phyloP scores from a whole-genome alignment of 495 filamentous ascomycete species.

The Daldinia childiae region DNA sequence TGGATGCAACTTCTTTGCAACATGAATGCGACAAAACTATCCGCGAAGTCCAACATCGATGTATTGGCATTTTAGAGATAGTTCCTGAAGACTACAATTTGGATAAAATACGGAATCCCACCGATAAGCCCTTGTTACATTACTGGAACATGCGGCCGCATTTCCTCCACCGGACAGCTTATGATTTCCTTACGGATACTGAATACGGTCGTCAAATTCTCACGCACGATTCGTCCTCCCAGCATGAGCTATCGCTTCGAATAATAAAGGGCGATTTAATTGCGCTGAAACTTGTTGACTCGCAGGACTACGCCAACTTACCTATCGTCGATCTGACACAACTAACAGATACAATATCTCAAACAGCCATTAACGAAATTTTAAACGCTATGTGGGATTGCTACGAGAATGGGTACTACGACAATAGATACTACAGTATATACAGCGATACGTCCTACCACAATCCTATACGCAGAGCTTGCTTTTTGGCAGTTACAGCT shows the following conservation, averaged over 20 bases:
- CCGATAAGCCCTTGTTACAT: background rate
- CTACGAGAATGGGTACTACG: background rate
- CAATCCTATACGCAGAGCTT: too few species aligned
- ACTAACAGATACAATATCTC: background rate
- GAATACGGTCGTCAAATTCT: background rate
- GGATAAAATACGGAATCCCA: too few species aligned
- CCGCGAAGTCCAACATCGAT: background rate
- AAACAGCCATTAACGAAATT: background rate
- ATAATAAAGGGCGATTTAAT: background rate
- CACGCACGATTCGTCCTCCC: background rate
- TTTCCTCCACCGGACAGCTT: background rate
- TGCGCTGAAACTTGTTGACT: too few species aligned
- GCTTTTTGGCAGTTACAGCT: background rate
- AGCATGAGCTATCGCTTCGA: background rate
- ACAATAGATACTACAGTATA: too few species aligned
- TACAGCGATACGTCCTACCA: too few species aligned
- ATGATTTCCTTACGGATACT: background rate
- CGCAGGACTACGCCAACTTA: too few species aligned
- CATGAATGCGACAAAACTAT: background rate
- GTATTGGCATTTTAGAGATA: background rate
- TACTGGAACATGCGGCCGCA: background rate
- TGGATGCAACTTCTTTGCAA: background rate
- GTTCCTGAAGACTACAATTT: too few species aligned
- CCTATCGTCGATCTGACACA: too few species aligned
- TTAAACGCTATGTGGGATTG: background rate